Conservation (phyloP, 2,329 filamentous ascomycete genomes). For the Colletotrichum noveboracense region DNA sequence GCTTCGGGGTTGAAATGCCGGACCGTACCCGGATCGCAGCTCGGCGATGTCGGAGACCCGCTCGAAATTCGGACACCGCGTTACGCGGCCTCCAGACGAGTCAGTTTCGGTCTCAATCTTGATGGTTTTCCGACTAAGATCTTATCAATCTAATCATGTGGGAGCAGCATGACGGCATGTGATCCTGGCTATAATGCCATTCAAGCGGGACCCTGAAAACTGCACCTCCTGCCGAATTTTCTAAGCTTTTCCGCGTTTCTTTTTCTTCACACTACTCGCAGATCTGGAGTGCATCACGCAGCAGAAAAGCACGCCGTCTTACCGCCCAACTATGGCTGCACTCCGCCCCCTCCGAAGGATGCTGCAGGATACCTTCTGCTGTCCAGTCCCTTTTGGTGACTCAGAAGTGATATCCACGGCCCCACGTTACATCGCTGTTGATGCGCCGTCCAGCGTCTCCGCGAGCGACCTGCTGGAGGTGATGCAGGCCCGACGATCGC, state of each 20-base stretch:
- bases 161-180: neutral
- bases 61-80: neutral
- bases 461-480: slow-evolving; percentile 64
- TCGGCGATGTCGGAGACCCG: neutral
- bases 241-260: neutral
- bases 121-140: neutral
- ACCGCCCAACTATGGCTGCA: neutral
- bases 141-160: neutral
- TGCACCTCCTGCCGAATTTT: neutral
- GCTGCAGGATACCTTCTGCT: neutral
- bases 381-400: neutral
- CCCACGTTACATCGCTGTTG: neutral
- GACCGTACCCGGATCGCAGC: neutral
- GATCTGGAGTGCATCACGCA: neutral
- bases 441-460: slow-evolving; percentile 25
- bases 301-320: neutral
- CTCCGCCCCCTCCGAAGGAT: neutral
- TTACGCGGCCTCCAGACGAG: neutral
- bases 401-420: neutral
- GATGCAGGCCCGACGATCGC: slow-evolving; percentile 70
- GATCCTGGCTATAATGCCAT: neutral
- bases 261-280: neutral
- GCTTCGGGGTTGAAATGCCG: neutral
- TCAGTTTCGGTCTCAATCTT: neutral
- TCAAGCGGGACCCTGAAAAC: neutral